Percentiles rank a stretch among this genome's conserved stretches.
These are phyloP conservation scores for Xylariaceae sp. DNA, from an alignment of 2,329 filamentous ascomycete species.

Conservation along the genomic window DNA sequence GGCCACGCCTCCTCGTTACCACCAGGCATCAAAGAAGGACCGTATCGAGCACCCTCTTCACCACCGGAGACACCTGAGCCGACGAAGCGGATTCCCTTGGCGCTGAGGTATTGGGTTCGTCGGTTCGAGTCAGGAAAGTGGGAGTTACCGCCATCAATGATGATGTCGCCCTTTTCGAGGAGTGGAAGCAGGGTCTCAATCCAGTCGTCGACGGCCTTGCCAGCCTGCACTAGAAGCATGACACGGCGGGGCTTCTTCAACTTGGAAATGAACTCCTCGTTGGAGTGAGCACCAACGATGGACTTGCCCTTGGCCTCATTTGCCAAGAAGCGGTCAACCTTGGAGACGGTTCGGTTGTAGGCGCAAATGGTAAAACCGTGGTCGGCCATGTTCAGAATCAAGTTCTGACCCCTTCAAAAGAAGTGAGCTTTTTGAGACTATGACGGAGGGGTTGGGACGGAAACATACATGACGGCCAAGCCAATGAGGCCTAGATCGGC, in stretches of 20 bases:
- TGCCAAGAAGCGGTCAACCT: constrained; percentile 92
- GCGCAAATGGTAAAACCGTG: constrained; percentile 96
- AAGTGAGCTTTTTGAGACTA: constrained; percentile 19
- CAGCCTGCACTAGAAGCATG: constrained; percentile 99
- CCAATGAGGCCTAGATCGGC: constrained; percentile 91
- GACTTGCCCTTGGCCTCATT: constrained; percentile 96
- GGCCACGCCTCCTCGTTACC: constrained; percentile 98
- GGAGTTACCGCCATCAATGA: constrained; percentile 99
- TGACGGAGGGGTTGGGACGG: constrained; percentile 5
- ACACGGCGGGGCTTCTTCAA: constrained; percentile 96
- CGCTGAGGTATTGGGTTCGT: constrained; percentile 82
- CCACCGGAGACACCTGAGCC: constrained; percentile 97
- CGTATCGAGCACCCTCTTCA: constrained; percentile 98
- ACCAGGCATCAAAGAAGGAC: constrained; percentile 97
- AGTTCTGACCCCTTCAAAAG: constrained; percentile 69
- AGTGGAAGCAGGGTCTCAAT: constrained; percentile 91
- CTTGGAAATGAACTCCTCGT: constrained; percentile 93
- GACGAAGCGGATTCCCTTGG: constrained; percentile 93
- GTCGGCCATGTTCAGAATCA: constrained; percentile 88
- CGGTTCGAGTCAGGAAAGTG: constrained; percentile 99
- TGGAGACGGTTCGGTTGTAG: constrained; percentile 97
- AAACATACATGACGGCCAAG: constrained; percentile 81
- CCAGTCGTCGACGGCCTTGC: constrained; percentile 97
- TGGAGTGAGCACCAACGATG: constrained; percentile 88
- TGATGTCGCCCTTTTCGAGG: constrained; percentile 88